Evolutionary conservation across 768 basidiomycete genomes (phyloP), one percentile per base, ranked within the genome.

Genomic region (Psilocybe azurescens): DNA sequence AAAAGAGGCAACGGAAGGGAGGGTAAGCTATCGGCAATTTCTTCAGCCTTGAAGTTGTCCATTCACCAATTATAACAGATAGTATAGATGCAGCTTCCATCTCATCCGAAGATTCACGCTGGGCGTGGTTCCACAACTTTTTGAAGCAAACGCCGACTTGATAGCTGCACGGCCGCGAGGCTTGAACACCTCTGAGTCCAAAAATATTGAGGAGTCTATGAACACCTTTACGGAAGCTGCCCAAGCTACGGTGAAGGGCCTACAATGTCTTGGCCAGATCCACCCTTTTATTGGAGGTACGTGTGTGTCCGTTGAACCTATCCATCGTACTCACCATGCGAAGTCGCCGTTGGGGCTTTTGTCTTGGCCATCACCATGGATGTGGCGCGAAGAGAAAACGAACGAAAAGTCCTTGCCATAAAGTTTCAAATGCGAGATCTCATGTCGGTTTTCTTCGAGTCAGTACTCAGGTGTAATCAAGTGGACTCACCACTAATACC

Each of bases 261-360:
- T 78, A 33, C 72, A 71, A 53, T 72, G 70, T 3, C 70, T 80
- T 11, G 72, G 72, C 8, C 71, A 75, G 41, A n/a, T 77, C 5
- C 78, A 78, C 62, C 78, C 78, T 2, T 78, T 77, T 60, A 70
- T 79, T 41, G 73, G 71, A 67, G 70, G 78, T 78, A 63, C 28
- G 72, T 58, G 30, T 16, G 13, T 39, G 9, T 10, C 29, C 58
- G 33, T 28, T 51, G 9, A 16, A 36, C 4, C 18, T 13, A 7
- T 10, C 56, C 49, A 29, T 46, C 29, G 38, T 48, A 56, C 18
- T 14, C 62, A 32, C 58, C 29, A 20, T 7, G 14, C 47, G 1
- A 46, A 74, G 85, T 83, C 50, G 83, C 78, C 30, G 80, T 85
- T 16, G 67, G 78, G 11, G 83, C 84, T 1, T 86, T 86, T 70